Conservation (phyloP, 768 basidiomycete genomes). For the Podaxis sp. region DNA sequence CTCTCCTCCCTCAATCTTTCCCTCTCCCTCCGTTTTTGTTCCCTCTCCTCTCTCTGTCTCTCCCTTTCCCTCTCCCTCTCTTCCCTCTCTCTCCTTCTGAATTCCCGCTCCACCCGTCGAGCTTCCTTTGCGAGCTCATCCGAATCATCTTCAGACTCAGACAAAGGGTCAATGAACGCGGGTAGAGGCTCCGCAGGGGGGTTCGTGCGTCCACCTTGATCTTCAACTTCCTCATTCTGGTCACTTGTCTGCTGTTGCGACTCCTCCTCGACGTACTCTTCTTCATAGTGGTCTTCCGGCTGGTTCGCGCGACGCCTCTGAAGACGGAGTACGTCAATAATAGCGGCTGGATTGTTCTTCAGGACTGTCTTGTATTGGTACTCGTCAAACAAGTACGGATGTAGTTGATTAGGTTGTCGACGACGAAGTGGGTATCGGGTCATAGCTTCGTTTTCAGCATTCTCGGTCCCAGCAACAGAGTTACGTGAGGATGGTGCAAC, state of each 20-base stretch:
- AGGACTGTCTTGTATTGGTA: constrained; percentile 6
- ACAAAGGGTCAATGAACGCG: constrained; percentile 5
- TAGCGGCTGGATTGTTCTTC: constrained; percentile 11
- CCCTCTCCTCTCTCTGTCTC: neutral
- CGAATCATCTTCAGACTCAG: constrained; percentile 7
- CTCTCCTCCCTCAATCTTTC: constrained; percentile 4
- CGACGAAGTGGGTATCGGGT: constrained; percentile 11
- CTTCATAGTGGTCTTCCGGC: constrained; percentile 10
- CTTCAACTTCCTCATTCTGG: neutral
- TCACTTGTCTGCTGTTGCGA: neutral
- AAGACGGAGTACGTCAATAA: constrained; percentile 8
- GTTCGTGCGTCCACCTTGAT: neutral
- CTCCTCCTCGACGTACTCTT: constrained; percentile 6
- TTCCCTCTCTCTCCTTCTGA: constrained; percentile 3
- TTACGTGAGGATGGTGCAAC: neutral
- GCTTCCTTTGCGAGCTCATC: constrained; percentile 12
- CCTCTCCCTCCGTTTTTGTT: constrained; percentile 3
- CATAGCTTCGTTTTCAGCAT: neutral
- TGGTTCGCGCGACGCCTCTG: constrained; percentile 4
- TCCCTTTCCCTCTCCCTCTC: neutral
- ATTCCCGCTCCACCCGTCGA: constrained; percentile 5
- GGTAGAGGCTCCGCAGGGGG: neutral
- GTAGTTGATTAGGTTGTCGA: constrained; percentile 12
- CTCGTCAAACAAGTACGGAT: constrained; percentile 8
- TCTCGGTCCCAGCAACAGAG: neutral